These are phyloP conservation scores for Cucurbita ficifolia DNA, from an alignment of 306 rosid genomes.

Conservation along the genomic window DNA sequence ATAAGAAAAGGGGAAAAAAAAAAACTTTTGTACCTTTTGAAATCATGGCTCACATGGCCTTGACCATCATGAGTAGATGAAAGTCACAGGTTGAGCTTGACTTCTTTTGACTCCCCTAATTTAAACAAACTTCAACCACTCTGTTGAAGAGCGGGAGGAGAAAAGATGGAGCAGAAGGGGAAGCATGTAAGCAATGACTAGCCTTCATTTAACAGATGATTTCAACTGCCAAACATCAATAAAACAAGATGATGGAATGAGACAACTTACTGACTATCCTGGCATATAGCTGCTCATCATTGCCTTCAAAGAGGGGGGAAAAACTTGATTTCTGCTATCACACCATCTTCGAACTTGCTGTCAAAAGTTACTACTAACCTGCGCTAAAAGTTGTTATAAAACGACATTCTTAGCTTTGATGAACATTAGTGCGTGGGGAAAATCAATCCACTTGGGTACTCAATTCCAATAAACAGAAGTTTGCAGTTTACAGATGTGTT, in stretches of 20 bases:
- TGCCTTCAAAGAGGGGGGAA: neutral
- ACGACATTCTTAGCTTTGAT: neutral
- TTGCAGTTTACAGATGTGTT: neutral
- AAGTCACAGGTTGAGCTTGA: neutral
- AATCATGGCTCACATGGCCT: constrained; percentile 10
- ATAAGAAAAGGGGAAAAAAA: neutral
- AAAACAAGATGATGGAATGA: neutral
- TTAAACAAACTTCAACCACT: constrained; percentile 5
- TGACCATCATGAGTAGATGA: constrained; percentile 7
- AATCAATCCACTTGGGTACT: neutral
- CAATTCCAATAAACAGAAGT: neutral
- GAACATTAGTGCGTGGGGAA: too few relatives aligned
- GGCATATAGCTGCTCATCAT: neutral
- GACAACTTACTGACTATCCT: neutral
- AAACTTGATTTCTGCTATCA: neutral
- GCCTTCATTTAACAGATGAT: neutral
- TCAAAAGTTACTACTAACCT: neutral
- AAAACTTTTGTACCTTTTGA: constrained; percentile 4
- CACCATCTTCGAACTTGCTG: constrained; percentile 1
- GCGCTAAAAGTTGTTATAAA: neutral
- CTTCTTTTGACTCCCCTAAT: constrained; percentile 8
- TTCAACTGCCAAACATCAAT: neutral
- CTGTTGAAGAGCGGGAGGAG: constrained; percentile 1
- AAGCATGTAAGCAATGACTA: neutral
- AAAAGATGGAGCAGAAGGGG: neutral